Percentiles rank a stretch among this genome's conserved stretches.
phyloP scores from a whole-genome alignment of 495 filamentous ascomycete genomes.

The Xylaria curta region DNA sequence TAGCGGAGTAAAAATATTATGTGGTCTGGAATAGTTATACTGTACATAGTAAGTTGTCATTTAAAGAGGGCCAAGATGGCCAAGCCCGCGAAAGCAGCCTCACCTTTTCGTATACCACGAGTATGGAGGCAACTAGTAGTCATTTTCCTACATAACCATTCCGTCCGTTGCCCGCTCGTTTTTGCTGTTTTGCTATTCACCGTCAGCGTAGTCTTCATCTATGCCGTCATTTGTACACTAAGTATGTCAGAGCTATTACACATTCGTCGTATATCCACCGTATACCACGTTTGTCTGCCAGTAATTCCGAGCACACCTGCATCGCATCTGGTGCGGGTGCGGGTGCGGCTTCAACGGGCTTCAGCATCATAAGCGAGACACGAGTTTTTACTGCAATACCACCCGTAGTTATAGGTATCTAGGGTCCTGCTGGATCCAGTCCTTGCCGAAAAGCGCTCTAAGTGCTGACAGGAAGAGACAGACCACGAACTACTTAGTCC shows the following conservation, averaged over 20 bases:
- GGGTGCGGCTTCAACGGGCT: constrained; percentile 19
- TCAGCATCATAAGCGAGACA: constrained; percentile 3
- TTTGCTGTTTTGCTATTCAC: background rate
- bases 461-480: constrained; percentile 23
- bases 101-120: too few relatives aligned
- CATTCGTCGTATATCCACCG: background rate
- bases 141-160: background rate
- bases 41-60: constrained; percentile 1
- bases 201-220: background rate
- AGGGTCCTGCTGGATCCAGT: constrained; percentile 16
- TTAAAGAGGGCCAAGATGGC: too few relatives aligned
- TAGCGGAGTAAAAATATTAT: background rate
- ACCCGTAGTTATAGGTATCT: background rate
- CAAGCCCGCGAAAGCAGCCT: background rate
- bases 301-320: background rate
- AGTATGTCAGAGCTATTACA: constrained; percentile 1
- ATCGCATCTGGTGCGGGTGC: constrained; percentile 14
- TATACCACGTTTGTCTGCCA: background rate
- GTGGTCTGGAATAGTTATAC: background rate
- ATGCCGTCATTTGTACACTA: constrained; percentile 13
- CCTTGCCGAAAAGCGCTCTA: background rate
- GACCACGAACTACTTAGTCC: background rate
- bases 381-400: background rate
- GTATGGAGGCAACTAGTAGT: too few relatives aligned
- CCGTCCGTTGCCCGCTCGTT: background rate